These are phyloP conservation scores for Penicillium verrucosum DNA, from an alignment of 2,329 filamentous ascomycete species.

Conservation along the genomic window DNA sequence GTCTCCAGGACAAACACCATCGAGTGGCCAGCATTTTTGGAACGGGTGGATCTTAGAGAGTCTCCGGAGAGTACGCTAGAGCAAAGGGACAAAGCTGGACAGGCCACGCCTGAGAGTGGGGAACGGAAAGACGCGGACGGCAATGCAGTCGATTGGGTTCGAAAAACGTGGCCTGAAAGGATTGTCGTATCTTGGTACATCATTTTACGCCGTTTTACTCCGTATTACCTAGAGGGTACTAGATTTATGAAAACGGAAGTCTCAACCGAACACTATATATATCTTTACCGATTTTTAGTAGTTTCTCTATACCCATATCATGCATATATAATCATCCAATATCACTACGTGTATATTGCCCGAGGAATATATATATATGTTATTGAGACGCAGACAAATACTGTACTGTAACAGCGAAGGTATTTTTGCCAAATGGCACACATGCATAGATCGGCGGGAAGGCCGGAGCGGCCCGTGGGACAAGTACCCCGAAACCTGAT, in stretches of 20 bases:
- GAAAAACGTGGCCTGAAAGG: slow-evolving; percentile 14
- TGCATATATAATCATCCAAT: neutral
- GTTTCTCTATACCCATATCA: neutral
- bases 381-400: neutral
- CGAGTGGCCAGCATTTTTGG: slow-evolving; percentile 24
- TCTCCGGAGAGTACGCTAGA: slow-evolving; percentile 2
- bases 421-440: slow-evolving; percentile 20
- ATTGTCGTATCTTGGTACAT: slow-evolving; percentile 1
- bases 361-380: neutral
- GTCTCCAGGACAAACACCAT: slow-evolving; percentile 21
- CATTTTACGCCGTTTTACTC: neutral
- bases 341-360: no score
- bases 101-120: slow-evolving; percentile 24
- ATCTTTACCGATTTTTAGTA: neutral
- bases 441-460: slow-evolving; percentile 31
- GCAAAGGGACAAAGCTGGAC: slow-evolving; percentile 13
- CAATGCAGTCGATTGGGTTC: slow-evolving; percentile 35
- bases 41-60: slow-evolving; percentile 12
- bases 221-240: neutral
- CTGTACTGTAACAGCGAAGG: neutral
- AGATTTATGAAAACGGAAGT: slow-evolving; percentile 1
- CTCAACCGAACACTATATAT: neutral
- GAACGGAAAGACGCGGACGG: slow-evolving; percentile 37
- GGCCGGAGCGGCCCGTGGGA: slow-evolving; percentile 30
- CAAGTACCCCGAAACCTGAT: slow-evolving; percentile 22